Base-by-base conservation (phyloP, 164 flowering plant genomes). In the Annona squamosa region DNA sequence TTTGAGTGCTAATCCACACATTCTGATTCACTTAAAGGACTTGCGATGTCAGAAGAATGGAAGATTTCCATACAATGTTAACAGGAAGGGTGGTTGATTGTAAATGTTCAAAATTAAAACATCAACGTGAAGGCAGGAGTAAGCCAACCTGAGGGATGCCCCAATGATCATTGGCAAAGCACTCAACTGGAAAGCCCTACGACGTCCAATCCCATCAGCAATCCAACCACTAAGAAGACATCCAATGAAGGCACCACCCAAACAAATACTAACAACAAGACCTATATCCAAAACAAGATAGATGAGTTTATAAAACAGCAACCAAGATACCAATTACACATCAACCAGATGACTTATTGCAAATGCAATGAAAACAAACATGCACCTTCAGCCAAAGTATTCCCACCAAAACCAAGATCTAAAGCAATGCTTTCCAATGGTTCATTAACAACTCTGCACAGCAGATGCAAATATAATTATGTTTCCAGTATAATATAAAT, bases 101-200 rank as follows among this genome's bases (percentile, higher is more conserved):
- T 26, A 26, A 26, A 26, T 26, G 37, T 52, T 7, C 59, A 10
- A 52, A 52, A 10, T 7, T 52, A 52, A 52, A 52, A 52, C 16
- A 52, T 52, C 59, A 52, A 10, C 13, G 6, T 52, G 13, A 52
- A 52, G 13, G 13, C 59, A 52, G 59, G 59, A 52, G 59, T 52
- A 52, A 52, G 5, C 4, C 16, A n/a, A 94, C 99, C 99, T 91
- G 16, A 89, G 42, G 43, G 81, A 82, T 77, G 97, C 92, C 77
- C 99, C 99, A 78, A 93, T 66, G 57, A 96, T 87, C 97, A 96
- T 96, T 3, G 98, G 97, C 71, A 96, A 79, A 74, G 97, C 92
- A 86, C 95, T 88, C 80, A 93, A 81, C 78, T 96, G 99, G 76
- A 96, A 93, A 74, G 97, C 88, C 80, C 90, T 88, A 13, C 97